phyloP scores from a whole-genome alignment of 2,329 filamentous ascomycete species.

The Colletotrichum tropicale region DNA sequence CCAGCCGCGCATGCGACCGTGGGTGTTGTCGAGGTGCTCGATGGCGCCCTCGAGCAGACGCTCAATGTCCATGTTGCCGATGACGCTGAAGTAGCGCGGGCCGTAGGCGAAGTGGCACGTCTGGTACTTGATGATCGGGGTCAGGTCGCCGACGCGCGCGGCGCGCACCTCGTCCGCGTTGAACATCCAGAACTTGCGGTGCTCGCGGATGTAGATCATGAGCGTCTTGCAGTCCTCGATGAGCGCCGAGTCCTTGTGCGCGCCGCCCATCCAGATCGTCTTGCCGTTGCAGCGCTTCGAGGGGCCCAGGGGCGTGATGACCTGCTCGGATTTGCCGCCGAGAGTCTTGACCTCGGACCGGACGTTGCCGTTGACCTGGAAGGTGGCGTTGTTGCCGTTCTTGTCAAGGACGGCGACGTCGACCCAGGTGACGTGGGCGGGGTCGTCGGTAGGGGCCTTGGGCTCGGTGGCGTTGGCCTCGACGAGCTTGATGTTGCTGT shows the following conservation, averaged over 20 bases:
- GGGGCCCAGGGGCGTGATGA: neutral
- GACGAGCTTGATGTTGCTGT: neutral
- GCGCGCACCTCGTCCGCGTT: neutral
- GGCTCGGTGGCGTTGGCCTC: neutral
- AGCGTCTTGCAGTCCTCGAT: slow-evolving; percentile 7
- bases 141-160: neutral
- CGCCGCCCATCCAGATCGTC: neutral
- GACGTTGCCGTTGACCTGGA: neutral
- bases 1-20: neutral
- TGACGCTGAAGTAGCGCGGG: neutral
- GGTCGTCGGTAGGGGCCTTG: neutral
- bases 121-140: neutral
- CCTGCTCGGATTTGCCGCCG: neutral
- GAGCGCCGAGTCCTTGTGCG: neutral
- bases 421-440: neutral
- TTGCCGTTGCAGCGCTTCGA: slow-evolving; percentile 3
- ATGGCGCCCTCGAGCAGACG: neutral
- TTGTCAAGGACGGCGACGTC: neutral
- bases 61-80: slow-evolving; percentile 11
- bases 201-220: neutral
- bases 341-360: neutral
- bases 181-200: neutral
- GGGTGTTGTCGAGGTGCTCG: neutral
- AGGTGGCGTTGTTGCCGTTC: neutral
- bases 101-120: neutral